Conservation (phyloP, 83 land plant genomes). For the Diphasiastrum complanatum region DNA sequence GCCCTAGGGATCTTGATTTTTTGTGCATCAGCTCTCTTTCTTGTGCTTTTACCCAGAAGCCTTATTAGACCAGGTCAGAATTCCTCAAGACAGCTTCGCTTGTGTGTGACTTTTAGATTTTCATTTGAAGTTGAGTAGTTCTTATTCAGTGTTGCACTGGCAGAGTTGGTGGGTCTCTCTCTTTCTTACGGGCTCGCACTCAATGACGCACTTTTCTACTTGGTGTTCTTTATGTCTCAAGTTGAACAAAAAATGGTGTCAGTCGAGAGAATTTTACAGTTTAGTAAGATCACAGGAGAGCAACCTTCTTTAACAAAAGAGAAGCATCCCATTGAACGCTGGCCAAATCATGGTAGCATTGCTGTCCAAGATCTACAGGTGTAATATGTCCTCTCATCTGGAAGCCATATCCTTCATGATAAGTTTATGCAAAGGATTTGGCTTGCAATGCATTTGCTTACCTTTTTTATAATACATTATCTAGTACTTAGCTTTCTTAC, state of each 20-base stretch:
- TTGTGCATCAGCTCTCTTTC: constrained; percentile 24
- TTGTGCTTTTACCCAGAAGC: constrained; percentile 20
- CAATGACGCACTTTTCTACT: not conserved
- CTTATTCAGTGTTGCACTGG: too few relatives aligned
- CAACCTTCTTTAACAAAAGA: not conserved
- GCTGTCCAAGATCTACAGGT: constrained; percentile 10
- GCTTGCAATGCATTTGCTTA: too few relatives aligned
- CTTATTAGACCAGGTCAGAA: constrained; percentile 22
- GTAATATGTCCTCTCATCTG: too few relatives aligned
- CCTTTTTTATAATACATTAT: too few relatives aligned
- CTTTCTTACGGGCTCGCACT: constrained; percentile 17
- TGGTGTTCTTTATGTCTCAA: constrained; percentile 4
- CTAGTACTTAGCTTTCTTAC: not conserved
- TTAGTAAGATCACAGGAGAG: constrained; percentile 11
- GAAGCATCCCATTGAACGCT: not conserved
- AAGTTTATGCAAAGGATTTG: too few relatives aligned
- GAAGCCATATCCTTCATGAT: too few relatives aligned
- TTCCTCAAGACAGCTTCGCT: too few relatives aligned
- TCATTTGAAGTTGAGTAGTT: too few relatives aligned
- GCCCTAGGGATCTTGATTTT: constrained; percentile 26
- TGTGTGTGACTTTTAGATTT: too few relatives aligned
- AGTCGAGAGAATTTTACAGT: constrained; percentile 12
- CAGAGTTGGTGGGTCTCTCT: constrained; percentile 15
- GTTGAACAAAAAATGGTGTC: constrained; percentile 15
- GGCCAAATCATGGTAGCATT: constrained; percentile 11